A percentile compares a stretch with the other conserved stretches of the same genome.
phyloP scores from a whole-genome alignment of 2,329 filamentous ascomycete species.

The Sclerotinia glacialis region DNA sequence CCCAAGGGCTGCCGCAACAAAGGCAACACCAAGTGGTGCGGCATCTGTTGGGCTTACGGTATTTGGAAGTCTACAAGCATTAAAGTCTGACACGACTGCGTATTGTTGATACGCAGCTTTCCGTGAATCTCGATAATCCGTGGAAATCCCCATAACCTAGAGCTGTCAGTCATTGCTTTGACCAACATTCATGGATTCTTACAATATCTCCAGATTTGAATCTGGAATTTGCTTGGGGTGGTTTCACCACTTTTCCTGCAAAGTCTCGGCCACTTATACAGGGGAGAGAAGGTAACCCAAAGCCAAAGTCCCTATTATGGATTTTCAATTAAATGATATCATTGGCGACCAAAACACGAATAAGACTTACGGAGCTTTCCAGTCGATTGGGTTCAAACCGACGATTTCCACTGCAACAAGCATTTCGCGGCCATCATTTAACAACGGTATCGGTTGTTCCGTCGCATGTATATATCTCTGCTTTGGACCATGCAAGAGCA shows the following conservation, averaged over 20 bases:
- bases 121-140: constrained; percentile 37
- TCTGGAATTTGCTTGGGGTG: constrained; percentile 44
- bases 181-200: constrained; percentile 34
- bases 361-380: constrained; percentile 74
- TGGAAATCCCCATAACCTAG: constrained; percentile 36
- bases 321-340: constrained; percentile 3
- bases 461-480: constrained; percentile 49
- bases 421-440: constrained; percentile 56
- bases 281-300: constrained; percentile 35
- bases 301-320: constrained; percentile 36
- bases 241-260: constrained; percentile 60
- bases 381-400: constrained; percentile 75
- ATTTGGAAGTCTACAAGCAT: constrained; percentile 35
- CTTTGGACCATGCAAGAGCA: constrained; percentile 50
- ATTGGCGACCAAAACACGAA: constrained; percentile 41
- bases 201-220: constrained; percentile 56
- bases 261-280: constrained; percentile 50
- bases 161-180: constrained; percentile 34
- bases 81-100: constrained; percentile 49
- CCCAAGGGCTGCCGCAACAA: constrained; percentile 62
- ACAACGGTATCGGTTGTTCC: constrained; percentile 47
- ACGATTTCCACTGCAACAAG: constrained; percentile 58
- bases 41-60: constrained; percentile 29
- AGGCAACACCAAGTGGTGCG: constrained; percentile 37
- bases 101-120: constrained; percentile 42